A percentile compares a stretch with the other conserved stretches of the same genome.
These are phyloP conservation scores for Monosporascus sp. DNA, from an alignment of 2,329 filamentous ascomycete species.

Conservation along the genomic window DNA sequence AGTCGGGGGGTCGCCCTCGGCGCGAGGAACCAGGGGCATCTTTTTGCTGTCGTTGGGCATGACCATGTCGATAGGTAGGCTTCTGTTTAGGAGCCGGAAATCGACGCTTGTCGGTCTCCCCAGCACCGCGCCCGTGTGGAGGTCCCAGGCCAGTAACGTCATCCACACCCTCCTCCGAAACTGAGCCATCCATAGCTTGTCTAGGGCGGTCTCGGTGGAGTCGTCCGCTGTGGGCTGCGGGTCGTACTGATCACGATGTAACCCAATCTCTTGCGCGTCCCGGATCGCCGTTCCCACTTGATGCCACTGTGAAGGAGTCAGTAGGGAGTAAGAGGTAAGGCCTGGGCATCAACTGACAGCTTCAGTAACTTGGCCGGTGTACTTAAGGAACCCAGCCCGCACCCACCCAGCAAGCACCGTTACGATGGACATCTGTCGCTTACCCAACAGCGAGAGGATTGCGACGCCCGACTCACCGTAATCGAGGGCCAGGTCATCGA, in stretches of 20 bases:
- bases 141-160: conserved; percentile 49
- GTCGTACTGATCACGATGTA: conserved; percentile 51
- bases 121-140: conserved; percentile 48
- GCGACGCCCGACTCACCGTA: conserved; percentile 55
- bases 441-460: conserved; percentile 51
- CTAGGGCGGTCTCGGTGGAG: conserved; percentile 42
- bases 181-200: conserved; percentile 56
- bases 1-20: conserved; percentile 50
- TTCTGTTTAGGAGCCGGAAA: conserved; percentile 40
- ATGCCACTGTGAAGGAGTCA: conserved; percentile 41
- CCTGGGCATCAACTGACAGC: conserved; percentile 33
- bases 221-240: conserved; percentile 42
- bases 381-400: conserved; percentile 53
- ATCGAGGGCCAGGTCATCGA: conserved; percentile 55
- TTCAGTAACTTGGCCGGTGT: conserved; percentile 54
- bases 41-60: conserved; percentile 42
- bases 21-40: conserved; percentile 43
- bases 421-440: conserved; percentile 50
- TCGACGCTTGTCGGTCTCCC: conserved; percentile 54
- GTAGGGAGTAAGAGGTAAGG: conserved; percentile 7
- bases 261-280: conserved; percentile 58
- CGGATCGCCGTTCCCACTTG: conserved; percentile 51
- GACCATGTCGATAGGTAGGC: conserved; percentile 49
- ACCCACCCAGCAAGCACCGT: conserved; percentile 55
- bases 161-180: conserved; percentile 52